phyloP scores from a whole-genome alignment of 345 rosid genomes.

The Salix suchowensis region DNA sequence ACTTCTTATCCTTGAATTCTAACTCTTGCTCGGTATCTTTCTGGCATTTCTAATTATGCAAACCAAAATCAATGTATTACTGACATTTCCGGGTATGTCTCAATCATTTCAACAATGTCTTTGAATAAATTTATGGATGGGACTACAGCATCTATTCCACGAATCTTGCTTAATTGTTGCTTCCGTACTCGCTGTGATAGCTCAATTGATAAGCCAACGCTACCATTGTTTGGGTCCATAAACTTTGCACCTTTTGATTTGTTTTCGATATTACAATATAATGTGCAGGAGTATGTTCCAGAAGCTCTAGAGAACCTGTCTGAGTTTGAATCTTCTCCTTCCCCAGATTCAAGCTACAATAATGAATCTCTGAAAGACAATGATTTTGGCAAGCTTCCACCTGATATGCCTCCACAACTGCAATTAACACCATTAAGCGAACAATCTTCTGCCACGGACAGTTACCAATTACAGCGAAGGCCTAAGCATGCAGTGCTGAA shows the following conservation, averaged over 20 bases:
- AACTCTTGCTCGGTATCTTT: no score
- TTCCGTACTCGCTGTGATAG: neutral
- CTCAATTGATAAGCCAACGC: neutral
- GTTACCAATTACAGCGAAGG: conserved; percentile 22
- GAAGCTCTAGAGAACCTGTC: conserved; percentile 38
- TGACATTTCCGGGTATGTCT: no score
- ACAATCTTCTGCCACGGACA: conserved; percentile 2
- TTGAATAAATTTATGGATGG: no score
- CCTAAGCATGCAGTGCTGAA: conserved; percentile 34
- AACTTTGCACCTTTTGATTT: neutral
- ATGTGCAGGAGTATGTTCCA: conserved; percentile 40
- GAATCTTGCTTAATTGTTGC: no score
- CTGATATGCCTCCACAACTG: conserved; percentile 56
- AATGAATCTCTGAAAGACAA: conserved; percentile 24
- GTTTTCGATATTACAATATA: conserved; percentile 1
- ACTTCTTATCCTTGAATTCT: no score
- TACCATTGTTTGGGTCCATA: neutral
- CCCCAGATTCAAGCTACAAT: conserved; percentile 54
- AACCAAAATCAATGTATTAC: no score
- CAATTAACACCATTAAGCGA: conserved; percentile 24
- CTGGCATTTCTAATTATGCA: no score
- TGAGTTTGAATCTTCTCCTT: conserved; percentile 49
- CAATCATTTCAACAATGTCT: no score
- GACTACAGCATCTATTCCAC: no score
- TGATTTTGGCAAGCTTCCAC: conserved; percentile 55